Conservation (phyloP, 345 rosid species). For the Citrus hindsii region DNA sequence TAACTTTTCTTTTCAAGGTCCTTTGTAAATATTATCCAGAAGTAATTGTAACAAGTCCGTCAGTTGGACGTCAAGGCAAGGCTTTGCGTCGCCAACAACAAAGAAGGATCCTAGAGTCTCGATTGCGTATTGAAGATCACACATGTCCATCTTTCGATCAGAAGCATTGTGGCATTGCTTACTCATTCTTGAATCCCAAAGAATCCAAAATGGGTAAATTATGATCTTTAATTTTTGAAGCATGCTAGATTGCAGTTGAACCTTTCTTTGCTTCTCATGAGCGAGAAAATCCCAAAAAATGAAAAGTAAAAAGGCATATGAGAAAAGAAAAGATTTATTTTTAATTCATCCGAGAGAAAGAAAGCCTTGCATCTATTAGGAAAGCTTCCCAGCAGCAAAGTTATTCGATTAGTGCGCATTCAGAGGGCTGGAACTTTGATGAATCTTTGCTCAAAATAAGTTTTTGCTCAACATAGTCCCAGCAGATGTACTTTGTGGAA, state of each 20-base stretch:
- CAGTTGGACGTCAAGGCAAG: constrained; percentile 96
- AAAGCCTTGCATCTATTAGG: neutral
- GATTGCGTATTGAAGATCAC: constrained; percentile 10
- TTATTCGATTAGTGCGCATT: neutral
- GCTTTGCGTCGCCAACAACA: constrained; percentile 72
- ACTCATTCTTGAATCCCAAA: constrained; percentile 1
- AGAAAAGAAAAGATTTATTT: neutral
- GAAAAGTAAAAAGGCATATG: neutral
- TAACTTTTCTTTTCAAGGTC: constrained; percentile 49
- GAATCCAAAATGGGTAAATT: constrained; percentile 23
- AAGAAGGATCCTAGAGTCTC: constrained; percentile 41
- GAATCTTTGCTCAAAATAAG: neutral
- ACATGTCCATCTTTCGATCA: constrained; percentile 1
- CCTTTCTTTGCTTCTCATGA: constrained; percentile 1
- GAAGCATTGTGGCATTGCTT: constrained; percentile 5
- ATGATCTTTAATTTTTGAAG: constrained; percentile 1
- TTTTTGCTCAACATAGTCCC: neutral
- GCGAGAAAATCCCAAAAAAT: neutral
- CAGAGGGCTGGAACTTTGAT: neutral
- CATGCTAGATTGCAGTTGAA: neutral
- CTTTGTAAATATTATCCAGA: constrained; percentile 72
- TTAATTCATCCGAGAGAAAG: neutral
- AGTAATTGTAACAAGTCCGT: constrained; percentile 52
- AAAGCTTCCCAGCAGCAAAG: neutral
- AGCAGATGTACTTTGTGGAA: neutral